Base-by-base conservation (phyloP, 306 rosid genomes). In the Fragaria ananassa region DNA sequence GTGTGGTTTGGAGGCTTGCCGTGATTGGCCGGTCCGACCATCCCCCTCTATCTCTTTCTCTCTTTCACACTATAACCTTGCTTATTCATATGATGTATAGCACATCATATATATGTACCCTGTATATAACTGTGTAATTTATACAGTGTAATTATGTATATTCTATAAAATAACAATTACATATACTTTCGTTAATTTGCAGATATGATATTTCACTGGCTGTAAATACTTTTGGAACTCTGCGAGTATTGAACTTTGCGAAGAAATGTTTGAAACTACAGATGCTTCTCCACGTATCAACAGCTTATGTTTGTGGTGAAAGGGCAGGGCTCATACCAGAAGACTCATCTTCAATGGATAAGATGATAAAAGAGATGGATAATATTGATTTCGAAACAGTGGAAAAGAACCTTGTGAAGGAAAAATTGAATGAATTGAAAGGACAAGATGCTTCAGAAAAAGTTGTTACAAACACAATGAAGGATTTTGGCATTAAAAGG, bases 121-220 rank as follows among this genome's bases (percentile, higher is more conserved):
- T 41, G 6, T 1, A 1, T 41, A 41, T 8, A 41, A 1, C 8
- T 41, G 10, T 41, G 44, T 41, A 41, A 41, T 41, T 41, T 41
- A 37, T 29, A 29, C 31, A 29, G 41, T 6, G 41, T 37, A 4
- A 37, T 37, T 37, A 37, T 4, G 8, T 37, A 37, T 42, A 44
- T 44, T 46, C 3, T 5, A 17, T 50, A 50, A 4, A 45, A 45
- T 8, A 21, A n/a, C 29, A n/a, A 56, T 56, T 5, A 51, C 21
- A 21, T 54, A n/a, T 19, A 54, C 21, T 27, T 23, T 57, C 7
- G 31, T 39, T 41, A 41, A 41, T 41, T 0, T 35, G 63, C 65
- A 84, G 90, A 71, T 87, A 66, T 9, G 88, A 84, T 53, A n/a
- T 71, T 44, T 61, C 81, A 10, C 65, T 84, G 81, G 64, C 21